Percentiles rank a stretch among this genome's conserved stretches.
phyloP scores from a whole-genome alignment of 2,329 filamentous ascomycete genomes.

The Aspergillus sp. region DNA sequence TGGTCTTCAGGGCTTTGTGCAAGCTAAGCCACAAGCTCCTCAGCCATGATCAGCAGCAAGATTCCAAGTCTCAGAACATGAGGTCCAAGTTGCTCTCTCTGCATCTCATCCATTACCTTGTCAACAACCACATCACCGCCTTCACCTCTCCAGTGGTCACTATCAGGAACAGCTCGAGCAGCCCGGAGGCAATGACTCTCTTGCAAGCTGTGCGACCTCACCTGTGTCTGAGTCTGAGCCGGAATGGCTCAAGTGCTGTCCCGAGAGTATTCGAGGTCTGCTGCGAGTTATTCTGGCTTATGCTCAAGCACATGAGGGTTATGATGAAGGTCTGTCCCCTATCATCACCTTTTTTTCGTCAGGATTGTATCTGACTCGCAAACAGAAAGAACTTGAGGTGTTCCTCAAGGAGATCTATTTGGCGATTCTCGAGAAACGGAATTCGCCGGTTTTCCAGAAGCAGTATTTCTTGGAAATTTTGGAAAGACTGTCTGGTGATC shows the following conservation, averaged over 20 bases:
- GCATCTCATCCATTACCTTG: slow-evolving; percentile 86
- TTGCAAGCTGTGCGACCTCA: slow-evolving; percentile 95
- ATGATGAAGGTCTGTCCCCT: slow-evolving; percentile 66
- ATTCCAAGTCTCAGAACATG: slow-evolving; percentile 91
- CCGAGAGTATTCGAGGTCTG: slow-evolving; percentile 89
- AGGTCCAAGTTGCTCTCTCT: slow-evolving; percentile 91
- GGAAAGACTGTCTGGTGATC: slow-evolving; percentile 73
- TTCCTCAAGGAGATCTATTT: slow-evolving; percentile 97
- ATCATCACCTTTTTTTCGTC: not conserved
- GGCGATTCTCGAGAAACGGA: slow-evolving; percentile 77
- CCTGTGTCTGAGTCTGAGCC: slow-evolving; percentile 84
- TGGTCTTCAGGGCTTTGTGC: slow-evolving; percentile 95
- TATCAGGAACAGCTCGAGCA: slow-evolving; percentile 82
- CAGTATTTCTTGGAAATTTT: slow-evolving; percentile 82
- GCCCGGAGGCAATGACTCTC: slow-evolving; percentile 74
- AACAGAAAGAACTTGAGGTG: slow-evolving; percentile 91
- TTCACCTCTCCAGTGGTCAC: slow-evolving; percentile 88
- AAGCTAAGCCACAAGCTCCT: slow-evolving; percentile 91
- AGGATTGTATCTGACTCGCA: slow-evolving; percentile 8
- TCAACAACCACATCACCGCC: slow-evolving; percentile 86
- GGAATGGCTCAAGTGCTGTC: slow-evolving; percentile 90
- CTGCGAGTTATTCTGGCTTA: slow-evolving; percentile 96
- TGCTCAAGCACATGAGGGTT: slow-evolving; percentile 86
- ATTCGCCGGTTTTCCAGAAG: slow-evolving; percentile 82
- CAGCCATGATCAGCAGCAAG: slow-evolving; percentile 81